Percentiles rank a stretch among this genome's conserved stretches.
These are phyloP conservation scores for Colletotrichum magnum DNA, from an alignment of 2,329 filamentous ascomycete species.

Conservation along the genomic window DNA sequence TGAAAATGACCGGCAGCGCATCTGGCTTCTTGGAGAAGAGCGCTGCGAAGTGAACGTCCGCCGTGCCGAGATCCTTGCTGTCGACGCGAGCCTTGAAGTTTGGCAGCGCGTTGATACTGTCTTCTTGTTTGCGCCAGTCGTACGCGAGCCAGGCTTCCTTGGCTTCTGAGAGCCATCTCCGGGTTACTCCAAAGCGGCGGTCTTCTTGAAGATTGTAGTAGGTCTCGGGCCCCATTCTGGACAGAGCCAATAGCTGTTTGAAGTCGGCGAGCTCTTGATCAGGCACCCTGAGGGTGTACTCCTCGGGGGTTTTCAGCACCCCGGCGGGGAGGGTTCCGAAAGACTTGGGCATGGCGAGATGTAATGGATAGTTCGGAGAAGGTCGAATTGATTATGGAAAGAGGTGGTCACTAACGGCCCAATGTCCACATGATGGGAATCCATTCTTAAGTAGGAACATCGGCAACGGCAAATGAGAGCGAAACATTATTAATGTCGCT, in stretches of 20 bases:
- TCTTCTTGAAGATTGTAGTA: conserved; percentile 63
- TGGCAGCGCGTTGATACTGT: conserved; percentile 61
- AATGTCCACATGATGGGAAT: not conserved
- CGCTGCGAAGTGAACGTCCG: conserved; percentile 66
- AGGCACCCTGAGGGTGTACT: conserved; percentile 58
- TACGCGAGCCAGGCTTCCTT: conserved; percentile 61
- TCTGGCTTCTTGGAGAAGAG: conserved; percentile 66
- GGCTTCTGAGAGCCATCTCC: conserved; percentile 60
- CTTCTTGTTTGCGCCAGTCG: conserved; percentile 59
- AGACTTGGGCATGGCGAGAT: conserved; percentile 17
- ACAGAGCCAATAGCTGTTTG: conserved; percentile 60
- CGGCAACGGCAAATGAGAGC: not conserved
- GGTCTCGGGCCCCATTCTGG: conserved; percentile 62
- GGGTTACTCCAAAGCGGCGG: conserved; percentile 58
- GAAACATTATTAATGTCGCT: not conserved
- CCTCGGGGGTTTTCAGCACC: conserved; percentile 19
- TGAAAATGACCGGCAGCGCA: conserved; percentile 64
- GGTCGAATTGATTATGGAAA: too few relatives aligned
- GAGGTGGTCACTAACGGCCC: too few relatives aligned
- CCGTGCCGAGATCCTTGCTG: conserved; percentile 50
- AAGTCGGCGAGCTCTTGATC: conserved; percentile 61
- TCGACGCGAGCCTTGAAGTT: conserved; percentile 60
- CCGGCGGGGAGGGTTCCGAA: conserved; percentile 25
- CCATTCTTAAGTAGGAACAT: not conserved
- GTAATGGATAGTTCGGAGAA: too few relatives aligned